phyloP scores from a whole-genome alignment of 768 basidiomycete genomes.

The Mycena crocata region DNA sequence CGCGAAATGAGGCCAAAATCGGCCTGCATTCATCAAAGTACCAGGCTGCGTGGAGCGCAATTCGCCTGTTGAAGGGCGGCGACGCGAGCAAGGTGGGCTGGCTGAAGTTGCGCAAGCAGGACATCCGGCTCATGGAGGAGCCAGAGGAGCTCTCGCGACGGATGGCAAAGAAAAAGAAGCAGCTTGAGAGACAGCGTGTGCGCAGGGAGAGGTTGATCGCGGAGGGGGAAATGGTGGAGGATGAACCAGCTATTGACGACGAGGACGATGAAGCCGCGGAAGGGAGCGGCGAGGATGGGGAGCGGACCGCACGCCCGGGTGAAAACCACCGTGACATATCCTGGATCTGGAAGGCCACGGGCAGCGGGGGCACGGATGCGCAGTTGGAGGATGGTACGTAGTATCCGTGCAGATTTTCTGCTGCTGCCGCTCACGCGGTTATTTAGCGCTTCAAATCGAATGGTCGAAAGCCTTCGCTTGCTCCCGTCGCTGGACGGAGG shows the following conservation, averaged over 20 bases:
- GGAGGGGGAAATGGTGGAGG: neutral
- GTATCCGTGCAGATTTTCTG: neutral
- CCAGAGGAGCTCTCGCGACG: conserved; percentile 7
- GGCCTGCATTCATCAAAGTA: conserved; percentile 1
- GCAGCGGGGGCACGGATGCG: neutral
- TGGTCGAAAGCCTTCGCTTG: conserved; percentile 18
- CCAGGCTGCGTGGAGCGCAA: conserved; percentile 8
- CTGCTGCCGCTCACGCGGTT: neutral
- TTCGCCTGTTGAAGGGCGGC: neutral
- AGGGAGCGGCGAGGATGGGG: neutral
- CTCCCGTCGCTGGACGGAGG: conserved; percentile 17
- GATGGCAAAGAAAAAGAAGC: neutral
- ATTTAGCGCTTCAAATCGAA: conserved; percentile 18
- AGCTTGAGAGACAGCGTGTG: neutral
- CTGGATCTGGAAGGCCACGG: conserved; percentile 9
- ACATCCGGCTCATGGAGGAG: conserved; percentile 10
- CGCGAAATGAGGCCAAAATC: conserved; percentile 4
- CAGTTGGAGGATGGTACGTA: conserved; percentile 1
- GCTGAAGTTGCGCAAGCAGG: neutral
- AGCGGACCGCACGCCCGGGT: neutral
- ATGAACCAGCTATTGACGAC: neutral
- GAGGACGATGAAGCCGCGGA: neutral
- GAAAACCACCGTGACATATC: neutral
- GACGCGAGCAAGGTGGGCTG: conserved; percentile 3
- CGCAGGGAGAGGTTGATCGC: neutral